Percentiles rank a stretch among this genome's conserved stretches.
Conservation (phyloP, 2,329 filamentous ascomycete genomes). For the Penicillium griseofulvum region DNA sequence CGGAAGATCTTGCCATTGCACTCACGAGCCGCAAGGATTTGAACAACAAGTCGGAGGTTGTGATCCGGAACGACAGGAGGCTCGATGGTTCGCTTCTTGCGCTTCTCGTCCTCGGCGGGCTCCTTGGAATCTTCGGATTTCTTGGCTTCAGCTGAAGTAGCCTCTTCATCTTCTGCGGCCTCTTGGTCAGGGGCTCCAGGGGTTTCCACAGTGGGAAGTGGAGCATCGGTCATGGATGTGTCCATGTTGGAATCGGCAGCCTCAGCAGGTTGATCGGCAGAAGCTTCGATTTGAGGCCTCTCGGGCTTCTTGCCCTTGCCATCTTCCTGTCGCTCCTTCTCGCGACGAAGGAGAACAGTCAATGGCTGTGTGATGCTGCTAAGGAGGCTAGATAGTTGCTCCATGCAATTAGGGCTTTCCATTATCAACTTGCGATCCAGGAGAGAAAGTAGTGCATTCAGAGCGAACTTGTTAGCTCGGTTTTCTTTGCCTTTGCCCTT, state of each 20-base stretch:
- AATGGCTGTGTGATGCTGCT: slow-evolving; percentile 86
- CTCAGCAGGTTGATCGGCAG: slow-evolving; percentile 25
- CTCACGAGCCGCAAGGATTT: slow-evolving; percentile 91
- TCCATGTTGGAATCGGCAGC: slow-evolving; percentile 34
- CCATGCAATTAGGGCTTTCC: slow-evolving; percentile 96
- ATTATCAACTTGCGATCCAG: slow-evolving; percentile 94
- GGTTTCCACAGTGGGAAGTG: slow-evolving; percentile 31
- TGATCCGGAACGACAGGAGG: slow-evolving; percentile 83
- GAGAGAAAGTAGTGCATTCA: slow-evolving; percentile 84
- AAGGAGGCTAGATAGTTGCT: slow-evolving; percentile 80
- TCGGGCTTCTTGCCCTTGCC: slow-evolving; percentile 40
- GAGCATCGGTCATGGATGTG: slow-evolving; percentile 41
- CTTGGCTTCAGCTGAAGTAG: slow-evolving; percentile 25
- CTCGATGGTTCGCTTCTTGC: slow-evolving; percentile 64
- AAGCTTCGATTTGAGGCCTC: slow-evolving; percentile 20
- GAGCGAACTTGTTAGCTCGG: slow-evolving; percentile 80
- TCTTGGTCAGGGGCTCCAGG: slow-evolving; percentile 28
- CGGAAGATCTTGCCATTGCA: slow-evolving; percentile 98
- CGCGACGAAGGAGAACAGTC: slow-evolving; percentile 75
- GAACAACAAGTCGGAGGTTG: slow-evolving; percentile 90
- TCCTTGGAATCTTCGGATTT: slow-evolving; percentile 40
- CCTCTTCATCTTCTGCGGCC: slow-evolving; percentile 32
- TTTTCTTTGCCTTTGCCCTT: slow-evolving; percentile 88
- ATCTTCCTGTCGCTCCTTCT: slow-evolving; percentile 66
- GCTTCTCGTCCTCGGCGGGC: slow-evolving; percentile 47